phyloP scores from a whole-genome alignment of 129 eudicot genomes.

The Pseudognaphalium luteoalbum region DNA sequence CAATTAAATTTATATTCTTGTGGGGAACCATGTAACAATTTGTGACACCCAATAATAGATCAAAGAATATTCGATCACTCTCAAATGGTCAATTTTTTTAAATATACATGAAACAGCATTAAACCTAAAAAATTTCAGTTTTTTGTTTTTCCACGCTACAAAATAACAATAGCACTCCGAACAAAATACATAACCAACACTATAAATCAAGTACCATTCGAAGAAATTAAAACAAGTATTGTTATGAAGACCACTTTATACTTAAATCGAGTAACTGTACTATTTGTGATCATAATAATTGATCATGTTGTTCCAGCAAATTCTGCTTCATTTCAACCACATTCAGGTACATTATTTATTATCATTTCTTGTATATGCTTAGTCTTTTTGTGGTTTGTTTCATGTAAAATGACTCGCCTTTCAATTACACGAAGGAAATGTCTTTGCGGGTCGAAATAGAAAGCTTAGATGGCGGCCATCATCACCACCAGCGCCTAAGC shows the following conservation, averaged over 20 bases:
- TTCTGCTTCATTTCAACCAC: constrained; percentile 3
- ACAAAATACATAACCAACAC: too few species aligned
- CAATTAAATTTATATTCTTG: too few species aligned
- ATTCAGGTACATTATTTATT: neutral
- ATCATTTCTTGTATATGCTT: neutral
- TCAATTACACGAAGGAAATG: neutral
- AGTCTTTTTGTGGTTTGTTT: neutral
- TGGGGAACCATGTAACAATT: too few species aligned
- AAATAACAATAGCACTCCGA: too few species aligned
- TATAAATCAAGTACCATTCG: neutral
- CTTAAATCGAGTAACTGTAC: neutral
- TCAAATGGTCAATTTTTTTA: too few species aligned
- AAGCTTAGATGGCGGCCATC: neutral
- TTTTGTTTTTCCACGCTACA: too few species aligned
- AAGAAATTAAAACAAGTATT: neutral
- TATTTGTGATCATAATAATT: neutral
- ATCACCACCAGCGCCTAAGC: constrained; percentile 9
- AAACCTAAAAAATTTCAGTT: too few species aligned
- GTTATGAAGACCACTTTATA: neutral
- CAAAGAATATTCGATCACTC: too few species aligned
- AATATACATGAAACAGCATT: too few species aligned
- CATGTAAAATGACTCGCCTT: too few species aligned
- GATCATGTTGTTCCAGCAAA: neutral
- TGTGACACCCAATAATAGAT: too few species aligned
- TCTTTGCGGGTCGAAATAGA: neutral